phyloP scores from a whole-genome alignment of 2,329 filamentous ascomycete species.

The Dactylellina leptospora region DNA sequence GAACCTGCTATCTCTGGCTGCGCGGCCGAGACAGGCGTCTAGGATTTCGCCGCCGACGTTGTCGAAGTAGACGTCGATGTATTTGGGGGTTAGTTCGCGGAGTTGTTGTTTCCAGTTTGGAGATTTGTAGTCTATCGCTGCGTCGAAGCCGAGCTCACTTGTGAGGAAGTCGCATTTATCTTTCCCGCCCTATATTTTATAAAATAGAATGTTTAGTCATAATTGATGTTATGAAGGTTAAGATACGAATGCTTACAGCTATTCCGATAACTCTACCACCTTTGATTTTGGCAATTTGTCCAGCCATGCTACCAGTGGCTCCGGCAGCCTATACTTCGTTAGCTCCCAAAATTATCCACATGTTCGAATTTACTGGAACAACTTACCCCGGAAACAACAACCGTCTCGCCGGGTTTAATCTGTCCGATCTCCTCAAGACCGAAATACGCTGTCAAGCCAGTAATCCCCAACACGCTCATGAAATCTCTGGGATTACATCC shows the following conservation, averaged over 20 bases:
- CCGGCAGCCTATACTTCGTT: slow-evolving; percentile 75
- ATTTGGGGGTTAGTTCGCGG: slow-evolving; percentile 68
- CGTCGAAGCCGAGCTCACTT: slow-evolving; percentile 72
- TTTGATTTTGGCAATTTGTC: slow-evolving; percentile 79
- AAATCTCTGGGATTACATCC: slow-evolving; percentile 61
- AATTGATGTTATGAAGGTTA: background rate
- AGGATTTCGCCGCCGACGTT: slow-evolving; percentile 78
- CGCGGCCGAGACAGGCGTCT: slow-evolving; percentile 71
- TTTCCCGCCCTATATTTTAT: slow-evolving; percentile 67
- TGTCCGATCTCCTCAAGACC: slow-evolving; percentile 75
- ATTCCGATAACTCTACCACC: slow-evolving; percentile 64
- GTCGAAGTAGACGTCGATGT: slow-evolving; percentile 77
- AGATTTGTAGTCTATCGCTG: slow-evolving; percentile 75
- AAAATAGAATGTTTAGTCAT: background rate
- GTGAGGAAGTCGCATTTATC: slow-evolving; percentile 74
- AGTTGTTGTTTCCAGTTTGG: slow-evolving; percentile 70
- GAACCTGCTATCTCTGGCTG: slow-evolving; percentile 71
- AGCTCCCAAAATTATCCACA: no score
- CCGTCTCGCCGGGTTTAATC: slow-evolving; percentile 74
- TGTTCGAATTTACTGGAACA: background rate
- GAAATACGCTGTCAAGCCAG: slow-evolving; percentile 79
- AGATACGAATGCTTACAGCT: slow-evolving; percentile 20
- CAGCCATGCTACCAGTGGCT: slow-evolving; percentile 78
- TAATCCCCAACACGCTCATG: slow-evolving; percentile 66
- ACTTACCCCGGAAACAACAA: slow-evolving; percentile 73